These are phyloP conservation scores for Metarhizium robertsii DNA, from an alignment of 2,329 filamentous ascomycete genomes.

Conservation along the genomic window DNA sequence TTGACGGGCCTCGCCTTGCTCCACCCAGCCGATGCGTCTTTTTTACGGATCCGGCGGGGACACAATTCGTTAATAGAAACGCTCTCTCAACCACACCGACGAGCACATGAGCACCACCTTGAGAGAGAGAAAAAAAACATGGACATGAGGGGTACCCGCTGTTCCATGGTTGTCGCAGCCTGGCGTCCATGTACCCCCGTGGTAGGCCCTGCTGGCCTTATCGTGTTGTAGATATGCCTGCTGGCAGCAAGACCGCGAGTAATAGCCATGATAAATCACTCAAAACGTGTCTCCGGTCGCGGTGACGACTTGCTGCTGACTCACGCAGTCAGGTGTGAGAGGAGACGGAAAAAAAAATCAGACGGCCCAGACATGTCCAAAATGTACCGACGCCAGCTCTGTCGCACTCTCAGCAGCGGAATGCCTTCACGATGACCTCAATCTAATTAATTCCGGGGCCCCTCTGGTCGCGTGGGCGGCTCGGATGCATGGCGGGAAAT, in stretches of 20 bases:
- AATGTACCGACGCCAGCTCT: neutral
- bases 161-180: constrained; percentile 2
- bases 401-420: neutral
- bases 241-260: neutral
- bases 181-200: neutral
- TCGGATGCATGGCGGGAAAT: neutral
- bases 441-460: neutral
- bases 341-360: neutral
- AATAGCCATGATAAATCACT: constrained; percentile 8
- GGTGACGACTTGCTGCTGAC: constrained; percentile 1
- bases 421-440: constrained; percentile 1
- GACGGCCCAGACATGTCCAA: neutral
- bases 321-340: neutral
- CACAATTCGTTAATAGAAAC: neutral
- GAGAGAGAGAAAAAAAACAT: neutral
- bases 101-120: neutral
- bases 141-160: constrained; percentile 1
- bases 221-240: neutral
- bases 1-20: neutral
- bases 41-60: constrained; percentile 17
- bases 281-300: constrained; percentile 4
- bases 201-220: constrained; percentile 2
- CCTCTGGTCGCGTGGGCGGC: neutral
- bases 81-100: neutral
- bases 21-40: constrained; percentile 15